Percentiles rank a stretch among this genome's conserved stretches.
phyloP scores from a whole-genome alignment of 2,329 filamentous ascomycete genomes.

The Lasiodiplodia gonubiensis region DNA sequence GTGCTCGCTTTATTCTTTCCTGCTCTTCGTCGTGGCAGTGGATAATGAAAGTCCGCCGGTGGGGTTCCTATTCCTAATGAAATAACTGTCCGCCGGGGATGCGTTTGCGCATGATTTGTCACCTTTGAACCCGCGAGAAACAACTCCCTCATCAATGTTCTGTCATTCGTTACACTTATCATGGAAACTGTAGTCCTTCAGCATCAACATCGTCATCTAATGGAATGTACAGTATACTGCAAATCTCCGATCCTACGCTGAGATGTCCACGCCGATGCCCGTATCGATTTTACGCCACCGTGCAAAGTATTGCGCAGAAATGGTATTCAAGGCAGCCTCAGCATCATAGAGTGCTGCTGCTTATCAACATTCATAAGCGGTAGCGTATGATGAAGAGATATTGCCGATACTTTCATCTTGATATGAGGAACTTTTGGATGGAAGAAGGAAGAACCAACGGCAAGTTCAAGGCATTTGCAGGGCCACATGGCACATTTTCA shows the following conservation, averaged over 20 bases:
- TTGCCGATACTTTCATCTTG: neutral
- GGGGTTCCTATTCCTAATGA: no score
- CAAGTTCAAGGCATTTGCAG: no score
- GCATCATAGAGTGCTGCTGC: neutral
- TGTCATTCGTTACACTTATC: neutral
- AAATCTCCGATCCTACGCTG: no score
- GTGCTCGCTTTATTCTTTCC: no score
- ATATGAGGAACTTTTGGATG: no score
- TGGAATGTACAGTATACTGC: neutral
- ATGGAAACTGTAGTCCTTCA: neutral
- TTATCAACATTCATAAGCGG: neutral
- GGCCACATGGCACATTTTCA: no score
- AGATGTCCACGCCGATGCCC: no score
- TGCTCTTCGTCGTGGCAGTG: neutral
- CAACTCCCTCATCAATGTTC: neutral
- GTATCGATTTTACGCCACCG: no score
- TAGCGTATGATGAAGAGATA: neutral
- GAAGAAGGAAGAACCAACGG: no score
- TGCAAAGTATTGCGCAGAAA: no score
- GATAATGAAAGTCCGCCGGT: neutral
- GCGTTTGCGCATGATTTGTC: neutral
- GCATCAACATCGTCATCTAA: neutral
- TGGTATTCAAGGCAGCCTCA: neutral
- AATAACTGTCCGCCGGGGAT: neutral
- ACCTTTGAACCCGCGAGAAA: neutral